phyloP scores from a whole-genome alignment of 129 eudicot genomes.

The Heracleum sosnowskyi region DNA sequence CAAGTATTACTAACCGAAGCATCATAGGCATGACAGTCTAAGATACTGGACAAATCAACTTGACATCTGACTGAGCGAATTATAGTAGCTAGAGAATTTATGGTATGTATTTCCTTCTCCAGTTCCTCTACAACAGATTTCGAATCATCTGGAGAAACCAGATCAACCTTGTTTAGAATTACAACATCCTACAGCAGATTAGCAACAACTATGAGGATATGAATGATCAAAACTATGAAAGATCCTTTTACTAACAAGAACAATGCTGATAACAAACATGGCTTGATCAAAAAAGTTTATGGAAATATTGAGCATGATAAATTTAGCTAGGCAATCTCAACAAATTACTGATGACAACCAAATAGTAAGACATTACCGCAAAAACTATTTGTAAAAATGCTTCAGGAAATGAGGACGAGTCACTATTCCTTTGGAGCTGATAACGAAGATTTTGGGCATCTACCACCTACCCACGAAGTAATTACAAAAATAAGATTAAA shows the following conservation, averaged over 20 bases:
- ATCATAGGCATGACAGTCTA: constrained; percentile 79
- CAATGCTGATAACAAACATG: background rate
- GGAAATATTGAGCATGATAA: background rate
- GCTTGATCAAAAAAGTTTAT: background rate
- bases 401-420: constrained; percentile 85
- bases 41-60: constrained; percentile 74
- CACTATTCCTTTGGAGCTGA: constrained; percentile 68
- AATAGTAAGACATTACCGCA: constrained; percentile 41
- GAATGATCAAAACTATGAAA: background rate
- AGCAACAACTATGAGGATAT: constrained; percentile 11
- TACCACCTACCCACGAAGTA: constrained; percentile 50
- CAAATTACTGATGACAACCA: background rate
- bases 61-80: constrained; percentile 81
- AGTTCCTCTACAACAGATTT: constrained; percentile 46
- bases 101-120: constrained; percentile 66
- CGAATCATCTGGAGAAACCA: constrained; percentile 52
- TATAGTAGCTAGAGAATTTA: constrained; percentile 75
- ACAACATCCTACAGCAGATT: constrained; percentile 71
- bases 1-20: constrained; percentile 39
- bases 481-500: background rate
- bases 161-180: constrained; percentile 82
- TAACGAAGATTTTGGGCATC: constrained; percentile 90
- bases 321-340: background rate
- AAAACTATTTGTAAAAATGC: constrained; percentile 85
- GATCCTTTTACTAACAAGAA: background rate